phyloP scores from a whole-genome alignment of 345 rosid species.

The Heritiera littoralis region DNA sequence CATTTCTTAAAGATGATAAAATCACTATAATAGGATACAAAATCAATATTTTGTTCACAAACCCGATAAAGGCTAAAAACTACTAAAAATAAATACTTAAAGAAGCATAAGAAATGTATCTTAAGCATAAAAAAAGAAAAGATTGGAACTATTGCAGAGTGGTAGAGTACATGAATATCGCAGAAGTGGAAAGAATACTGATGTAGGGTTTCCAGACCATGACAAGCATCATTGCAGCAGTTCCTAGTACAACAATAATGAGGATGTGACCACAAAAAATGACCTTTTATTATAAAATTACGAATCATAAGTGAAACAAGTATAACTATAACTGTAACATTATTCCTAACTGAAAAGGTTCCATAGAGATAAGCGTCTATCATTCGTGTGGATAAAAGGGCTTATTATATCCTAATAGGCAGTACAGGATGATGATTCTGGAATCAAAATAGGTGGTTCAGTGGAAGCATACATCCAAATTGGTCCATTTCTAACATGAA shows the following conservation, averaged over 20 bases:
- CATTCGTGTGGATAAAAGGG: background rate
- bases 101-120: background rate
- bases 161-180: slow-evolving; percentile 58
- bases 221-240: slow-evolving; percentile 87
- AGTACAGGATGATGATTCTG: background rate
- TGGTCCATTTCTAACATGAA: background rate
- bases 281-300: background rate
- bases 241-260: slow-evolving; percentile 45
- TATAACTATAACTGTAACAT: background rate
- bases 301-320: background rate
- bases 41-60: background rate
- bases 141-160: background rate
- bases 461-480: background rate
- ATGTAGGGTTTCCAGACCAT: slow-evolving; percentile 74
- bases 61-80: background rate
- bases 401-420: background rate
- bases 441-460: background rate
- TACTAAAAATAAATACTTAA: background rate
- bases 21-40: background rate
- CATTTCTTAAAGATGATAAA: background rate
- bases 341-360: background rate
- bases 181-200: slow-evolving; percentile 60
- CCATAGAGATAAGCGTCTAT: background rate
- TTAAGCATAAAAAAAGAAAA: background rate
- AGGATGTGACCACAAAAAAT: background rate